Evolutionary conservation across 352 stramenopile species (phyloP).

Genomic region (Pythium oligandrum): DNA sequence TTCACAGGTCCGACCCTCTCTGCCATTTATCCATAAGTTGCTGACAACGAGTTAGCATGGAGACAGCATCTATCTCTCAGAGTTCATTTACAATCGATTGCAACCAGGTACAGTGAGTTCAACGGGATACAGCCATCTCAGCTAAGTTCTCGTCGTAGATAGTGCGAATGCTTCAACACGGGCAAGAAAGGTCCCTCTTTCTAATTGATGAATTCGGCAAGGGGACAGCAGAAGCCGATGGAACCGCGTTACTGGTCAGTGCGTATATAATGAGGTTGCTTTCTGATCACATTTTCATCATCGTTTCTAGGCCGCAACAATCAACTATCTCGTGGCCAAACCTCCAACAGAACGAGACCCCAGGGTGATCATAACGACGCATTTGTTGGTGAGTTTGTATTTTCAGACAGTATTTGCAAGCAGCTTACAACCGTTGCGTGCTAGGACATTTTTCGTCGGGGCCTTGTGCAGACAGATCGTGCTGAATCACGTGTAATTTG

Average conservation of each 20-base stretch:
- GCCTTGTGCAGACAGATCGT: not conserved
- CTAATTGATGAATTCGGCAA: constrained; percentile 88
- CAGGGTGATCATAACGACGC: constrained; percentile 72
- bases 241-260: constrained; percentile 65
- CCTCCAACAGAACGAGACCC: constrained; percentile 25
- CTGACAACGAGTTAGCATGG: constrained; percentile 34
- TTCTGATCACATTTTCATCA: not conserved
- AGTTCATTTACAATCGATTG: constrained; percentile 89
- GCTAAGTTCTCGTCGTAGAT: constrained; percentile 33
- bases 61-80: constrained; percentile 67
- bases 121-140: too few species aligned
- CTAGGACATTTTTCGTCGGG: constrained; percentile 10
- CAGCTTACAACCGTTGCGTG: too few species aligned
- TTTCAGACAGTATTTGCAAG: too few species aligned
- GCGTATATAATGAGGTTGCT: not conserved
- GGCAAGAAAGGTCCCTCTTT: constrained; percentile 51
- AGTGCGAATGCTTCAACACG: constrained; percentile 78
- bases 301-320: constrained; percentile 31
- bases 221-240: constrained; percentile 74
- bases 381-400: constrained; percentile 52
- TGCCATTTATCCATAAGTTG: too few species aligned
- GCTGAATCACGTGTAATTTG: constrained; percentile 26
- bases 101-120: constrained; percentile 46
- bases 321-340: constrained; percentile 53
- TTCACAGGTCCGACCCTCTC: constrained; percentile 40